A percentile compares a stretch with the other conserved stretches of the same genome.
Conservation (phyloP, 208 protist genomes). For the Leishmania martiniquensis region DNA sequence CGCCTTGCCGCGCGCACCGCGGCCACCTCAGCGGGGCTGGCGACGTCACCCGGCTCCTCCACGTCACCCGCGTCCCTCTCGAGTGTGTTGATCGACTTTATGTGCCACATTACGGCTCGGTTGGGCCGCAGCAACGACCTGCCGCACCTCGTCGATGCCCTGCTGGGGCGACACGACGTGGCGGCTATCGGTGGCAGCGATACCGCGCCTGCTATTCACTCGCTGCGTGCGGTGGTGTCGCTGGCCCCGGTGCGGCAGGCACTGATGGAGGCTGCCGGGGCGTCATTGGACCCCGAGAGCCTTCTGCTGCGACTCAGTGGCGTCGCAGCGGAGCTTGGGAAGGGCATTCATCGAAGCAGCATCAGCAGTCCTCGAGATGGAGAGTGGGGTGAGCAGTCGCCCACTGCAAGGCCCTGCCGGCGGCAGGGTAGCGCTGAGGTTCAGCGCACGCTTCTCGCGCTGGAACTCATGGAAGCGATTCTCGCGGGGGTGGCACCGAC, state of each 20-base stretch:
- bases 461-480: constrained; percentile 67
- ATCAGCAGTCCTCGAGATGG: not conserved
- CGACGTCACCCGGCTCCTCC: not conserved
- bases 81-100: constrained; percentile 40
- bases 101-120: constrained; percentile 55
- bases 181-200: not conserved
- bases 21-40: not conserved
- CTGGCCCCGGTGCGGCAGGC: constrained; percentile 44
- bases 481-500: constrained; percentile 67
- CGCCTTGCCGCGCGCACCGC: constrained; percentile 62
- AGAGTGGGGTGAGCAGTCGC: not conserved
- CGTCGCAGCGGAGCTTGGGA: constrained; percentile 13
- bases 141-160: constrained; percentile 63
- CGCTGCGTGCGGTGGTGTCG: constrained; percentile 47
- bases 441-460: constrained; percentile 49
- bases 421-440: not conserved
- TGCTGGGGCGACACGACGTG: constrained; percentile 26
- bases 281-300: constrained; percentile 66
- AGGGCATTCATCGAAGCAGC: not conserved
- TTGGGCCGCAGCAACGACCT: constrained; percentile 70
- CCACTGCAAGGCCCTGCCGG: not conserved
- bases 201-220: constrained; percentile 14
- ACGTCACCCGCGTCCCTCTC: constrained; percentile 11
- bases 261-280: constrained; percentile 43
- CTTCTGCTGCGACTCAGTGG: constrained; percentile 45